Base-by-base conservation (phyloP, 2,329 filamentous ascomycete species). In the Alternaria solani region DNA sequence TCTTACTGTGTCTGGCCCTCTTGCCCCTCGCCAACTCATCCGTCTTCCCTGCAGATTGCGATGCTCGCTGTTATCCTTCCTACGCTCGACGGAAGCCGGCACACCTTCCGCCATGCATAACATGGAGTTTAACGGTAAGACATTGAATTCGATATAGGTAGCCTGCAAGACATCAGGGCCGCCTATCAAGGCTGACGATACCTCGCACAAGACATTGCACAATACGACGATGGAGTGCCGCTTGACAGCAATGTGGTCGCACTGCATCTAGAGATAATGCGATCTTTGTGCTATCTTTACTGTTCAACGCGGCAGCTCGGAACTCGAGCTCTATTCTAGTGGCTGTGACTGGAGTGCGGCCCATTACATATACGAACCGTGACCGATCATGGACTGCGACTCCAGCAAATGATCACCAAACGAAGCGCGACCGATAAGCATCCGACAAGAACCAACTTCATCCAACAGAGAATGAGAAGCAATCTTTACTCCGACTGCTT, bases 11-110 rank as follows among this genome's bases (percentile, higher is more conserved):
- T 46, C 44, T 36, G 32, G 23, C 42, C 32, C 44, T 47, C 34
- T 51, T 47, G 57, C 62, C 64, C 68, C 66, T 68, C 69, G 68
- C 70, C 70, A 74, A 59, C 71, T 61, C 71, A 73, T 69, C 67
- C 63, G 46, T 44, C 59, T 53, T 43, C 53, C 67, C 59, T 65
- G 59, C 58, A 63, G 47, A 56, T 43, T 49, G 58, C 54, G 64
- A 58, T 26, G 52, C 53, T 52, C 39, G 30, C 49, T n/a, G 32
- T 41, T 44, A 46, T 46, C 47, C 26, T 49, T 55, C 44, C 54
- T 49, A 58, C 53, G 53, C 49, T 55, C 28, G 30, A 56, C 44
- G 32, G 42, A 53, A 48, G 54, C 30, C 49, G 52, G 52, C 23
- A 44, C 18, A 39, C 12, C 16, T 38, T 23, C 48, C 48, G 54